Conservation (phyloP, 2,329 filamentous ascomycete genomes). For the Fusarium zealandicum region DNA sequence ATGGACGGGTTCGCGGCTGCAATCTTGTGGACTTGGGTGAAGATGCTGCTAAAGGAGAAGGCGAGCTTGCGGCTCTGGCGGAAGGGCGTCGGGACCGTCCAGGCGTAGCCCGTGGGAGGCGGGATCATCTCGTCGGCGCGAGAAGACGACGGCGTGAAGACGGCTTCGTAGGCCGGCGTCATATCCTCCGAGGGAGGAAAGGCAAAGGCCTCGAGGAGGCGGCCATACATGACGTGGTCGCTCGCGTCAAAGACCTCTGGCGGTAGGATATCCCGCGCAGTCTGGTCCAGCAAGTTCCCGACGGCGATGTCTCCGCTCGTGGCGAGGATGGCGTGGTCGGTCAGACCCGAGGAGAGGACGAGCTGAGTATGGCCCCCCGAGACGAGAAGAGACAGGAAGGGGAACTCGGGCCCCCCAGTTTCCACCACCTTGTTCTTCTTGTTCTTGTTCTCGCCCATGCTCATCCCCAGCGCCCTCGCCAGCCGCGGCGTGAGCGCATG, state of each 20-base stretch:
- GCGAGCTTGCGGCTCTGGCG: conserved; percentile 62
- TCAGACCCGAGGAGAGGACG: conserved; percentile 73
- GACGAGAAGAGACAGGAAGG: conserved; percentile 87
- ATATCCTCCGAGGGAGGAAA: conserved; percentile 57
- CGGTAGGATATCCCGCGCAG: conserved; percentile 79
- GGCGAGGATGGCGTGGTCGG: conserved; percentile 76
- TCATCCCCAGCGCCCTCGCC: conserved; percentile 64
- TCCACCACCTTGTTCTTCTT: not conserved
- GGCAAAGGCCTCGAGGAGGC: conserved; percentile 79
- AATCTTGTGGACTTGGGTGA: conserved; percentile 60
- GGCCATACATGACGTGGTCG: conserved; percentile 79
- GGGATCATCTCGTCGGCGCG: conserved; percentile 65
- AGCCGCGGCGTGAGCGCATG: conserved; percentile 90
- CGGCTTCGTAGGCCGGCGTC: conserved; percentile 43
- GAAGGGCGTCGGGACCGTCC: conserved; percentile 75
- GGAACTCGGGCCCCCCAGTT: conserved; percentile 68
- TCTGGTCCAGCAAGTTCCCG: conserved; percentile 89
- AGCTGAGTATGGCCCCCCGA: conserved; percentile 94
- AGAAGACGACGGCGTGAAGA: conserved; percentile 65
- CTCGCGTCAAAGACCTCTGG: conserved; percentile 58
- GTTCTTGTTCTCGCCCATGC: conserved; percentile 22
- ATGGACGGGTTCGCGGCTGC: conserved; percentile 51
- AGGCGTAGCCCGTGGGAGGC: conserved; percentile 55
- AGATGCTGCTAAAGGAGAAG: conserved; percentile 77
- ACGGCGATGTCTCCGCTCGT: conserved; percentile 82